Percentiles rank a stretch among this genome's conserved stretches.
Conservation (phyloP, 2,329 filamentous ascomycete genomes). For the Verticillium isaacii region DNA sequence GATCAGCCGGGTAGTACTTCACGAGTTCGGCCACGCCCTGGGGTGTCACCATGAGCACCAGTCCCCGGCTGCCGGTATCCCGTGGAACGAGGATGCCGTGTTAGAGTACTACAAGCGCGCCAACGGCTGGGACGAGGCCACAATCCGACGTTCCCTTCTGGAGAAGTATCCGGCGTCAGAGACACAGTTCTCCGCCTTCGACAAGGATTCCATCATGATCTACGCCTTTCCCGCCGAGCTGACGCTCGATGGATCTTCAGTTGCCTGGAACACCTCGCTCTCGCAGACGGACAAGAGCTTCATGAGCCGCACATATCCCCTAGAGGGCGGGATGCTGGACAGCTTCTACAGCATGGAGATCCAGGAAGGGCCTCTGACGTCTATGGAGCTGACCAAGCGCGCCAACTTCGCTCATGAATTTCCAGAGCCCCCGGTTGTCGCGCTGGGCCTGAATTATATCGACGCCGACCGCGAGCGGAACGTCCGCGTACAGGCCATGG, state of each 20-base stretch:
- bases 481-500: slow-evolving; percentile 8
- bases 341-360: slow-evolving; percentile 14
- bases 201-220: slow-evolving; percentile 16
- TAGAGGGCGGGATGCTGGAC: slow-evolving; percentile 1
- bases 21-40: slow-evolving; percentile 24
- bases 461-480: slow-evolving; percentile 4
- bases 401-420: slow-evolving; percentile 4
- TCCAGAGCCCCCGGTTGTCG: slow-evolving; percentile 6
- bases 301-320: slow-evolving; percentile 12
- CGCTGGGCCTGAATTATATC: slow-evolving; percentile 10
- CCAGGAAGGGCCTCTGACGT: slow-evolving; percentile 4
- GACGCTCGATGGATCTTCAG: slow-evolving; percentile 9
- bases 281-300: slow-evolving; percentile 15
- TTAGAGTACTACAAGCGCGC: slow-evolving; percentile 9
- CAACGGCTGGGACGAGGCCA: slow-evolving; percentile 3
- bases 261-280: slow-evolving; percentile 11
- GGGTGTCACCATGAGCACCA: slow-evolving; percentile 22
- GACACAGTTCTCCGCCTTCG: slow-evolving; percentile 11
- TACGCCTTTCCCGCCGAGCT: slow-evolving; percentile 13
- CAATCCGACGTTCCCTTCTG: not conserved
- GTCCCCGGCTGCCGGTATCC: slow-evolving; percentile 14
- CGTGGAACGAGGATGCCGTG: slow-evolving; percentile 17
- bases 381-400: not conserved
- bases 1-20: slow-evolving; percentile 14
- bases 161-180: slow-evolving; percentile 1